A percentile compares a stretch with the other conserved stretches of the same genome.
Conservation (phyloP, 176 grass and related monocot species). For the Phoenix dactylifera region DNA sequence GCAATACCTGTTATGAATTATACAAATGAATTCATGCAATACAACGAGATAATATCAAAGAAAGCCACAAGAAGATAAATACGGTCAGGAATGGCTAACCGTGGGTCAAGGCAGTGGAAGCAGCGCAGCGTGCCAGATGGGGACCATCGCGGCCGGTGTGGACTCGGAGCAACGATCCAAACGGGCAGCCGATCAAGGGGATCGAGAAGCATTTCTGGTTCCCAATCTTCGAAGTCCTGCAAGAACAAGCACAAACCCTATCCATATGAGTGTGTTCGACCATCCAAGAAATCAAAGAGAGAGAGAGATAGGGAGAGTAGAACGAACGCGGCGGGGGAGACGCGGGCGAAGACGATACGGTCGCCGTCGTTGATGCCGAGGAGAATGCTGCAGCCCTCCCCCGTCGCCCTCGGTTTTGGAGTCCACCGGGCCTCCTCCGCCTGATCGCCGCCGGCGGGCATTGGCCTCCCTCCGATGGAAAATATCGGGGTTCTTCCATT, state of each 20-base stretch:
- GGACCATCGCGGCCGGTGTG: neutral
- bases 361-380: conserved; percentile 98
- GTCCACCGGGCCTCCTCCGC: neutral
- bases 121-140: conserved; percentile 1
- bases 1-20: too few relatives aligned
- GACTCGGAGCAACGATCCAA: conserved; percentile 62
- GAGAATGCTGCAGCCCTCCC: conserved; percentile 94
- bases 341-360: conserved; percentile 88
- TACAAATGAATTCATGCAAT: too few relatives aligned
- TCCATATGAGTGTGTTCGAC: too few relatives aligned
- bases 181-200: conserved; percentile 68
- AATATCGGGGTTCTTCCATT: too few relatives aligned
- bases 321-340: conserved; percentile 50
- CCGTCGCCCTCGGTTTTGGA: conserved; percentile 32
- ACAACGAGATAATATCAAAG: too few relatives aligned
- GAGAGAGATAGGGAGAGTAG: neutral
- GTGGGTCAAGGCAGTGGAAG: conserved; percentile 18
- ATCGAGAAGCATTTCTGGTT: conserved; percentile 63
- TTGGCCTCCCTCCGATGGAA: too few relatives aligned
- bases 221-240: conserved; percentile 79
- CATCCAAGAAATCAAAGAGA: neutral
- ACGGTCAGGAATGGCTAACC: too few relatives aligned
- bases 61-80: too few relatives aligned
- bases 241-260: too few relatives aligned
- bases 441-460: too few relatives aligned